phyloP scores from a whole-genome alignment of 257 asterid genomes.

The Penstemon davidsonii region DNA sequence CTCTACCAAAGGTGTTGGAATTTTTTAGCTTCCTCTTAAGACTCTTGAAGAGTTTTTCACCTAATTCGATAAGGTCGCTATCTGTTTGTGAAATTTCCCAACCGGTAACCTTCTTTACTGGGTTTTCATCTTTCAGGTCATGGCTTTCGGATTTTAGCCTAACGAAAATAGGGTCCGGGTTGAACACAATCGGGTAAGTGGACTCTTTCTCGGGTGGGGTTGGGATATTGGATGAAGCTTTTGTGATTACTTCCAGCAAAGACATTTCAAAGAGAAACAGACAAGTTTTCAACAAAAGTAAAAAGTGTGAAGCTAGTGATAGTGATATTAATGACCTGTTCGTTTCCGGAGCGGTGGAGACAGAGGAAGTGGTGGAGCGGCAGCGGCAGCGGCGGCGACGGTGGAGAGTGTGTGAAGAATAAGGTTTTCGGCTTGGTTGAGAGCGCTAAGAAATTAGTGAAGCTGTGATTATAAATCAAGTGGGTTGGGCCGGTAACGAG shows the following conservation, averaged over 20 bases:
- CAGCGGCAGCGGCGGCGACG: too few species aligned
- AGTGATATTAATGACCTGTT: too few species aligned
- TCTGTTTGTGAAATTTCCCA: constrained; percentile 59
- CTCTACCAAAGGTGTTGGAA: constrained; percentile 44
- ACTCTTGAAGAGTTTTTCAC: constrained; percentile 40
- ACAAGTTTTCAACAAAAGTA: too few species aligned
- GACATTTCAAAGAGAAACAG: constrained; percentile 42
- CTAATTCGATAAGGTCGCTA: constrained; percentile 42
- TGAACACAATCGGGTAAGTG: constrained; percentile 56
- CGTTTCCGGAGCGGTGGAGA: too few species aligned
- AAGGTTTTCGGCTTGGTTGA: too few species aligned
- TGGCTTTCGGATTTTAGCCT: constrained; percentile 50
- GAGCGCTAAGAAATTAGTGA: too few species aligned
- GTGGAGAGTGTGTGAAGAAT: too few species aligned
- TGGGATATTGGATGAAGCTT: constrained; percentile 46
- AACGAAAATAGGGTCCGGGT: constrained; percentile 47
- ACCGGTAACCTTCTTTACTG: constrained; percentile 46
- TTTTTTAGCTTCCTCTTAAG: constrained; percentile 52
- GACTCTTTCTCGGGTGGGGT: constrained; percentile 31
- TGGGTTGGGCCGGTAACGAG: too few species aligned
- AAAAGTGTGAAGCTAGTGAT: too few species aligned
- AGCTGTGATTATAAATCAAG: too few species aligned
- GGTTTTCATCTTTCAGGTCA: constrained; percentile 27
- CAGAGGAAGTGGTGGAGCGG: too few species aligned
- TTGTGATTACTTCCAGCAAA: constrained; percentile 62